Conservation (phyloP, 2,329 filamentous ascomycete species). For the Colletotrichum noveboracense region DNA sequence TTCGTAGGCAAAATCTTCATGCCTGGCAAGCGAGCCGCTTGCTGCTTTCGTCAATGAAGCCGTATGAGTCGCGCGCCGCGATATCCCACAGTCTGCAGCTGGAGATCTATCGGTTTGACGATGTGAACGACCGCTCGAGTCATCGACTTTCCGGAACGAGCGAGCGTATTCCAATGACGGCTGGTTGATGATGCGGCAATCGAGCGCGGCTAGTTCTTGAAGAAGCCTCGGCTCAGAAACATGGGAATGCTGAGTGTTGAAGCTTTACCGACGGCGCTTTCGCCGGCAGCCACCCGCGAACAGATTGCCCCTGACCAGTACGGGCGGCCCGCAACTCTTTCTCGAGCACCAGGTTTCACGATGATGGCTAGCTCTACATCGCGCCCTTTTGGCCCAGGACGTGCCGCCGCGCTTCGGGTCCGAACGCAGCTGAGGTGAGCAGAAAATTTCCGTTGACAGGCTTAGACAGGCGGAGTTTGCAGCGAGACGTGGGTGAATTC, state of each 20-base stretch:
- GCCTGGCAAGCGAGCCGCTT: not conserved
- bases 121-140: not conserved
- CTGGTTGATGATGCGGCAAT: not conserved
- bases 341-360: not conserved
- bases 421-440: not conserved
- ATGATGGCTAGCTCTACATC: not conserved
- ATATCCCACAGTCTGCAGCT: not conserved
- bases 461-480: not conserved
- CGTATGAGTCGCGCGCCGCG: not conserved
- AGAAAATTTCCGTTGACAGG: not conserved
- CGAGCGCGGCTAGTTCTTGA: not conserved
- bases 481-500: not conserved
- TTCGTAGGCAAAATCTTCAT: not conserved
- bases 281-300: not conserved
- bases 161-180: not conserved
- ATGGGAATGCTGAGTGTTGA: not conserved
- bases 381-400: not conserved
- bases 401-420: not conserved
- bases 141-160: not conserved
- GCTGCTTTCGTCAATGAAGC: not conserved
- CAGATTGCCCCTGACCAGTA: not conserved
- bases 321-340: not conserved
- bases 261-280: not conserved
- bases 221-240: not conserved
- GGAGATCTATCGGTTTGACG: not conserved